These are phyloP conservation scores for Beauveria pseudobassiana DNA, from an alignment of 2,329 filamentous ascomycete genomes.

Conservation along the genomic window DNA sequence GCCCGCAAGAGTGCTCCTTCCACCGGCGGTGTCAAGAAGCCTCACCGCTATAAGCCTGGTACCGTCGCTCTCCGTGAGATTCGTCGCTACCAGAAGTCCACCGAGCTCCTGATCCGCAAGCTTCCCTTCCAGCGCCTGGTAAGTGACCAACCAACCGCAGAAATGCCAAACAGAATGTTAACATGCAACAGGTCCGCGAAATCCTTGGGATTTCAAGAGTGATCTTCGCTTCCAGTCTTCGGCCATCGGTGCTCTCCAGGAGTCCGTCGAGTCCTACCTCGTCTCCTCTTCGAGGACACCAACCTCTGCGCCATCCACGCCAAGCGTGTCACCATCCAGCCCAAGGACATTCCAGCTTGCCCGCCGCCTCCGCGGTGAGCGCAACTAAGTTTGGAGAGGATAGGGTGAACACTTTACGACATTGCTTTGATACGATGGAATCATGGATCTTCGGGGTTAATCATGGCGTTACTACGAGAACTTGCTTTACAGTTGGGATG, in stretches of 20 bases:
- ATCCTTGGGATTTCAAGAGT: slow-evolving; percentile 92
- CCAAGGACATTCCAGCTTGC: slow-evolving; percentile 97
- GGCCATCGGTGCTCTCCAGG: slow-evolving; percentile 93
- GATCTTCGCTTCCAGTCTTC: slow-evolving; percentile 97
- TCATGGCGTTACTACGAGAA: slow-evolving; percentile 39
- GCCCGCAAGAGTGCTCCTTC: slow-evolving; percentile 97
- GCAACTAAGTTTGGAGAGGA: slow-evolving; percentile 53
- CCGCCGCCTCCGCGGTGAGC: slow-evolving; percentile 88
- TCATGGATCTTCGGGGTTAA: slow-evolving; percentile 33
- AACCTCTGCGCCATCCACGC: slow-evolving; percentile 96
- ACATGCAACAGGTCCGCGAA: slow-evolving; percentile 63
- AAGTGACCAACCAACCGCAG: slow-evolving; percentile 23
- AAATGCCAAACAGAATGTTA: neutral
- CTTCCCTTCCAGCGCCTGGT: slow-evolving; percentile 94
- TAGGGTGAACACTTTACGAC: slow-evolving; percentile 31
- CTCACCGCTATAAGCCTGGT: slow-evolving; percentile 82
- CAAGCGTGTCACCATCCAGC: slow-evolving; percentile 97
- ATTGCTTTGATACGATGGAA: slow-evolving; percentile 32
- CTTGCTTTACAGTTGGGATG: slow-evolving; percentile 32
- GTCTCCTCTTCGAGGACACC: slow-evolving; percentile 82
- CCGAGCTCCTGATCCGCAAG: slow-evolving; percentile 93
- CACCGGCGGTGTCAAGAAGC: slow-evolving; percentile 96
- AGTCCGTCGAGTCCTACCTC: slow-evolving; percentile 97
- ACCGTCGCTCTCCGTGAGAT: slow-evolving; percentile 98
- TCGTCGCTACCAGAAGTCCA: slow-evolving; percentile 95